Conservation (phyloP, 371 early-diverging fungal species). For the Mucor circinelloides region DNA sequence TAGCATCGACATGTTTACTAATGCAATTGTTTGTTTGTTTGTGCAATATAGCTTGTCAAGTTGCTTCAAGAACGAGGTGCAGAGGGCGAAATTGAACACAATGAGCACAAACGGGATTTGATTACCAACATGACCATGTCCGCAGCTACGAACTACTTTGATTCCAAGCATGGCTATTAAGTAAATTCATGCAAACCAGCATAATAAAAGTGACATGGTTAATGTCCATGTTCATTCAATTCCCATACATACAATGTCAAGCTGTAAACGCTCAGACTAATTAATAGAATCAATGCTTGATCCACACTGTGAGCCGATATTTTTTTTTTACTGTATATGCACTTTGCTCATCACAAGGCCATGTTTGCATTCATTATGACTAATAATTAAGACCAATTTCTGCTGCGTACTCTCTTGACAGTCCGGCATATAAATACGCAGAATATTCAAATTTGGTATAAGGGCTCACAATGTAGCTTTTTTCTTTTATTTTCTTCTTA, state of each 20-base stretch:
- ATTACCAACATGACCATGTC: conserved; percentile 38
- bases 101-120: conserved; percentile 25
- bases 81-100: conserved; percentile 25
- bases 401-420: not conserved
- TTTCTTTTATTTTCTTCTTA: not conserved
- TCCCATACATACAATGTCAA: too few relatives aligned
- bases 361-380: not conserved
- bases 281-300: too few relatives aligned
- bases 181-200: not conserved
- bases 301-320: not conserved
- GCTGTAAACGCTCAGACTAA: too few relatives aligned
- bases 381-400: not conserved
- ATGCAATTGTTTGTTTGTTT: not conserved
- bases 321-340: not conserved
- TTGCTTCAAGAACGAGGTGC: conserved; percentile 31
- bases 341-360: not conserved
- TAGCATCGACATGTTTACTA: not conserved
- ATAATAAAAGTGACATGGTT: not conserved
- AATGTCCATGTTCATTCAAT: not conserved
- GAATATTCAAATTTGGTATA: not conserved
- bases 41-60: conserved; percentile 32
- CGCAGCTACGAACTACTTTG: conserved; percentile 42
- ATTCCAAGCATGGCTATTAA: conserved; percentile 35
- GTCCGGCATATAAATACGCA: not conserved
- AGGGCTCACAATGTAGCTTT: not conserved